Conservation (phyloP, 2,329 filamentous ascomycete species). For the Ascocoryne sarcoides region DNA sequence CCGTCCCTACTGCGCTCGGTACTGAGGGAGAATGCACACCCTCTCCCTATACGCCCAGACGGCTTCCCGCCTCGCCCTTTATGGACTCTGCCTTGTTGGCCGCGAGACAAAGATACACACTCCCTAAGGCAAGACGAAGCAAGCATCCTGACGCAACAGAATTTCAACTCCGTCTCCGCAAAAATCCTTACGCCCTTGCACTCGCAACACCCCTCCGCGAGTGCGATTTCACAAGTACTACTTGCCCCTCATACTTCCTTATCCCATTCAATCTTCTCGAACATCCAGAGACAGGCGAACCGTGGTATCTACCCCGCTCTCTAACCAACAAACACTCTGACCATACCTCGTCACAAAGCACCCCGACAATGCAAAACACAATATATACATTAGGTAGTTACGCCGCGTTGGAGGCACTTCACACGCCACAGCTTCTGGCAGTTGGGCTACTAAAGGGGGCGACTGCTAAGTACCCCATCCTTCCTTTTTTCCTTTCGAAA, state of each 20-base stretch:
- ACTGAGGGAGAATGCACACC: too few species aligned
- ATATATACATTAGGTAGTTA: neutral
- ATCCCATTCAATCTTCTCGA: constrained; percentile 49
- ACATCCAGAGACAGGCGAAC: constrained; percentile 42
- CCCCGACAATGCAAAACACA: neutral
- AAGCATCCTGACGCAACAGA: constrained; percentile 29
- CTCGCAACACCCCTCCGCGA: constrained; percentile 51
- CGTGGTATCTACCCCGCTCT: constrained; percentile 49
- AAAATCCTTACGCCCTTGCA: constrained; percentile 57
- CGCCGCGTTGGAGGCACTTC: neutral
- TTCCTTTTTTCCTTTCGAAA: neutral
- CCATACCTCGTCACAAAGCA: too few species aligned
- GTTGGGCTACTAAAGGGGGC: neutral
- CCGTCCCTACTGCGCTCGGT: too few species aligned
- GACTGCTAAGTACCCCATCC: neutral
- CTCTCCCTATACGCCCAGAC: neutral
- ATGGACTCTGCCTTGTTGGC: constrained; percentile 36
- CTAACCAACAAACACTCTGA: constrained; percentile 19
- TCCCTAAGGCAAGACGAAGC: constrained; percentile 25
- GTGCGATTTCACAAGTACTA: constrained; percentile 40
- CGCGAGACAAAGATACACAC: constrained; percentile 25
- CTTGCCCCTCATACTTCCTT: constrained; percentile 53
- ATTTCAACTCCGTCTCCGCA: constrained; percentile 48
- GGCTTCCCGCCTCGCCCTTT: constrained; percentile 38
- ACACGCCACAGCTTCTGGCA: neutral